phyloP scores from a whole-genome alignment of 164 flowering plant species.

The Cinnamomum micranthum region DNA sequence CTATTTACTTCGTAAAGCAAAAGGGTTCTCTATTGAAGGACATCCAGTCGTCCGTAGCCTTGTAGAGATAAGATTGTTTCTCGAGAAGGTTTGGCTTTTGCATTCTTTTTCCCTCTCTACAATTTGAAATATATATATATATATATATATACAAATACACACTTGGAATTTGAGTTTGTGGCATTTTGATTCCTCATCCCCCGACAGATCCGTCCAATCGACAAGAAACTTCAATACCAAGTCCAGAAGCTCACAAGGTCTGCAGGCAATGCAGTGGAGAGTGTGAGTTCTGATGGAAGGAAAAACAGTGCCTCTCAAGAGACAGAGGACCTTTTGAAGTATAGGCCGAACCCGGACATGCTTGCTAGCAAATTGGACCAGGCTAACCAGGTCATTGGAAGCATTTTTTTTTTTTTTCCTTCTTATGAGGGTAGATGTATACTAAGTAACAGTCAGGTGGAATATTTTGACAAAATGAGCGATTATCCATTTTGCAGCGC shows the following conservation, averaged over 20 bases:
- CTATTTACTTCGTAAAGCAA: slow-evolving; percentile 79
- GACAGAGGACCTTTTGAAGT: slow-evolving; percentile 52
- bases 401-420: background rate
- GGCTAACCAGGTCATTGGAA: slow-evolving; percentile 37
- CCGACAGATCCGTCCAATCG: slow-evolving; percentile 81
- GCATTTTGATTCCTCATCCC: background rate
- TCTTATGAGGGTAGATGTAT: too few species aligned
- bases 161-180: background rate
- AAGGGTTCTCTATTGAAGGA: slow-evolving; percentile 71
- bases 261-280: slow-evolving; percentile 24
- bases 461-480: background rate
- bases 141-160: too few species aligned
- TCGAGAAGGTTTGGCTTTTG: slow-evolving; percentile 65
- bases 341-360: slow-evolving; percentile 82
- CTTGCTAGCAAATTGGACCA: slow-evolving; percentile 43
- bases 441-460: too few species aligned
- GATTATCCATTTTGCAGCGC: background rate
- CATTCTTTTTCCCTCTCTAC: background rate
- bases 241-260: slow-evolving; percentile 65
- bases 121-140: background rate
- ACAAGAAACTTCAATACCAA: slow-evolving; percentile 80
- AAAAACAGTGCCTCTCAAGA: slow-evolving; percentile 28
- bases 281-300: slow-evolving; percentile 29
- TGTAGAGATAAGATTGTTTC: slow-evolving; percentile 74
- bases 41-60: slow-evolving; percentile 86